Evolutionary conservation across 805 yeast genomes (phyloP), one percentile per base, ranked within the genome.

Genomic region (Starmera dryadoides): DNA sequence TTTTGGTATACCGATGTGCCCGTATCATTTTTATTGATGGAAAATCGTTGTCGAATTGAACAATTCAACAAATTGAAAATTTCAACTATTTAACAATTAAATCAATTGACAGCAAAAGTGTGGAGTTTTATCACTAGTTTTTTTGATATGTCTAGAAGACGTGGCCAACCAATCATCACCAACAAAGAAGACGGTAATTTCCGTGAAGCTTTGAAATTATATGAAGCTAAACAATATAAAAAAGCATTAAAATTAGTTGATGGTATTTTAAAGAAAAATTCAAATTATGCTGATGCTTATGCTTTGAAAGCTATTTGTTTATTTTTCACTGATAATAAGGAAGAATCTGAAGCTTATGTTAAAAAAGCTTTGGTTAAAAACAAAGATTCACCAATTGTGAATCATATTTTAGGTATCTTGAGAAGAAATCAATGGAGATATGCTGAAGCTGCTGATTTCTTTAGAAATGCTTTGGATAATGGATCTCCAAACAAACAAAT

Each of bases 321-420:
- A 44, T 68, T 69, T 55, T 73, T 75, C 46, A 52, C 76, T 35
- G 77, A 80, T 37, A 79, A 77, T 50, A 67, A 70, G 42, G 63
- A 64, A 2, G 94, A 86, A 39, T 88, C 88, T 2, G 78, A 71
- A 37, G 53, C 70, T 0, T 75, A 76, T 49, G 74, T 88, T 38
- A 48, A 61, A 30, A 77, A 74, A 52, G 94, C 94, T 0, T 46
- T 80, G 19, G 64, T 68, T 26, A 77, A 77, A 48, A 81, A 75
- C 29, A 65, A 76, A 16, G 61, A 67, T 4, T 78, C 86, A 49
- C 79, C 86, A 38, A 75, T 88, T 35, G 83, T 85, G 16, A 74
- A 86, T 62, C 98, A 93, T 53, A 77, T 93, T 50, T 71, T 86
- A 4, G 98, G 96, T 16, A 78, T 91, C 38, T 83, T 82, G 57